Conservation (phyloP, 305 asterid genomes). For the Fraxinus baroniana region DNA sequence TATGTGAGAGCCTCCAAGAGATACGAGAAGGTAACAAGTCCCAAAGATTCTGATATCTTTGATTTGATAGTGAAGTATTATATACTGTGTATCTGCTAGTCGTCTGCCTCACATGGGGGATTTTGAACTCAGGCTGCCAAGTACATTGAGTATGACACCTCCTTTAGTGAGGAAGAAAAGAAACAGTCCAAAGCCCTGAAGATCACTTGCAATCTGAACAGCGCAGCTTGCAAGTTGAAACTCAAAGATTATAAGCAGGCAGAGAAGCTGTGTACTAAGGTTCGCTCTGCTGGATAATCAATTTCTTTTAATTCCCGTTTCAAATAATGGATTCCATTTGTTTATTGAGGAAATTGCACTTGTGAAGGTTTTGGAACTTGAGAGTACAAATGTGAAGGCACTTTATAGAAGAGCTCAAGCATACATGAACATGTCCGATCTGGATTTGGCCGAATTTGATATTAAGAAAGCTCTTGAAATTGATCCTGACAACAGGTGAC, state of each 20-base stretch:
- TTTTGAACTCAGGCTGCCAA: constrained; percentile 38
- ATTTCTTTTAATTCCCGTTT: neutral
- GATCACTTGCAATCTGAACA: constrained; percentile 39
- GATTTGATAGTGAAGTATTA: neutral
- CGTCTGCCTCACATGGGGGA: neutral
- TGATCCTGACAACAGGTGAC: constrained; percentile 45
- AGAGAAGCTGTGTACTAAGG: constrained; percentile 47
- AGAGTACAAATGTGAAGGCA: constrained; percentile 46
- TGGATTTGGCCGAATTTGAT: constrained; percentile 49
- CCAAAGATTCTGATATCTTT: neutral
- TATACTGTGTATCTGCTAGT: neutral
- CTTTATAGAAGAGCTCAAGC: constrained; percentile 54
- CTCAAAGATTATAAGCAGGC: constrained; percentile 49
- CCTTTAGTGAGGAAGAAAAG: constrained; percentile 47
- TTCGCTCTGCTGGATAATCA: neutral
- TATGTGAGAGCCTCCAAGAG: constrained; percentile 69
- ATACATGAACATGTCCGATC: constrained; percentile 35
- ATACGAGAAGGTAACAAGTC: constrained; percentile 66
- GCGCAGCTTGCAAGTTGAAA: constrained; percentile 53
- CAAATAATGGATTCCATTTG: neutral
- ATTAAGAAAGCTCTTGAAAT: constrained; percentile 19
- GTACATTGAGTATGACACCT: constrained; percentile 37
- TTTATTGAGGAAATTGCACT: neutral
- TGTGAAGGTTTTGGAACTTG: constrained; percentile 53
- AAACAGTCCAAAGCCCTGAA: constrained; percentile 40